phyloP scores from a whole-genome alignment of 108 stramenopile genomes.

The Skeletonema tropicum region DNA sequence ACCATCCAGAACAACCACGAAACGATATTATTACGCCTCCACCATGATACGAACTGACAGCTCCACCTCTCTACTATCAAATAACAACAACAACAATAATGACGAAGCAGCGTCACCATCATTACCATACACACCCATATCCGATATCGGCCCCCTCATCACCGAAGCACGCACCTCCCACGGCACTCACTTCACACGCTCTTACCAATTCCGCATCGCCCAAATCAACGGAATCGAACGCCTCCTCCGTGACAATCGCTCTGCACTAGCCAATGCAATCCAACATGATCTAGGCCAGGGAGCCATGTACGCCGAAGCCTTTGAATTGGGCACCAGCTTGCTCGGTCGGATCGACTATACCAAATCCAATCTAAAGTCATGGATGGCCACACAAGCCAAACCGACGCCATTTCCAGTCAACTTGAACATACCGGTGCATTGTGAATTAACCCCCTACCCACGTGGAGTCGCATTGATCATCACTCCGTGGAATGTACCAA shows the following conservation, averaged over 20 bases:
- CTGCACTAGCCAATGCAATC: neutral
- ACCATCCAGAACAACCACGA: too few species aligned
- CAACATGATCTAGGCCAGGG: neutral
- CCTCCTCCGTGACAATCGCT: constrained; percentile 18
- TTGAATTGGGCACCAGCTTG: neutral
- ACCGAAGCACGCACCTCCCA: neutral
- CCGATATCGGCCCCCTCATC: constrained; percentile 3
- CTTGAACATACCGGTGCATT: constrained; percentile 13
- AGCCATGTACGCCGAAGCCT: constrained; percentile 13
- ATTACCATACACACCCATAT: neutral
- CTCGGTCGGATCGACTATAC: neutral
- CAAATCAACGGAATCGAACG: constrained; percentile 17
- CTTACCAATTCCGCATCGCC: constrained; percentile 16
- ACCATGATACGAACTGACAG: too few species aligned
- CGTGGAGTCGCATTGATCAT: constrained; percentile 56
- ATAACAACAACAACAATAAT: neutral
- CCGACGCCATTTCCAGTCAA: constrained; percentile 17
- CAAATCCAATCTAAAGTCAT: constrained; percentile 3
- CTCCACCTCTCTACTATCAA: too few species aligned
- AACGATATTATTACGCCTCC: too few species aligned
- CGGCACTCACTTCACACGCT: constrained; percentile 16
- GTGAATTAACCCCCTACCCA: constrained; percentile 5
- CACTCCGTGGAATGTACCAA: constrained; percentile 89
- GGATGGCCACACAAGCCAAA: neutral
- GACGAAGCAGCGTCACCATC: neutral